Conservation (phyloP, 495 filamentous ascomycete species). For the Aspergillus carlsbadensis region DNA sequence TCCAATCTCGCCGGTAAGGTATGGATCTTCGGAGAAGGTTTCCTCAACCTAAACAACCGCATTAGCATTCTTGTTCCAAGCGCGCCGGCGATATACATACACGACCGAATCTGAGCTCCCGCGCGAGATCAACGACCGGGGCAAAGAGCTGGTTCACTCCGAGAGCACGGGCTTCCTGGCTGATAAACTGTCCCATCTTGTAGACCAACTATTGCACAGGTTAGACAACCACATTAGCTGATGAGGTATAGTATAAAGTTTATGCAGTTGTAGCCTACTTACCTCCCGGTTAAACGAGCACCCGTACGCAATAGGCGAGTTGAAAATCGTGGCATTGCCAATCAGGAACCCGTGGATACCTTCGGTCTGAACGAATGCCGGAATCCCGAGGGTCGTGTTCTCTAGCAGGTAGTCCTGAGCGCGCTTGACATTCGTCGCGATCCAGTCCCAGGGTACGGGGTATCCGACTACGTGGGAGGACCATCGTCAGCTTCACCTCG, state of each 20-base stretch:
- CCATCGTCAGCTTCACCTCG: not conserved
- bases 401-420: slow-evolving; percentile 65
- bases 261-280: not conserved
- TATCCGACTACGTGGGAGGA: slow-evolving; percentile 52
- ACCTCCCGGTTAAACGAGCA: slow-evolving; percentile 61
- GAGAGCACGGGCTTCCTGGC: slow-evolving; percentile 58
- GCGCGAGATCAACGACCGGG: slow-evolving; percentile 64
- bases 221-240: not conserved
- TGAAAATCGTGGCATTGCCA: slow-evolving; percentile 72
- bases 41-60: slow-evolving; percentile 55
- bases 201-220: slow-evolving; percentile 40
- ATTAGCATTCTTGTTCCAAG: not conserved
- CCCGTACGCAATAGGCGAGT: slow-evolving; percentile 67
- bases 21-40: slow-evolving; percentile 64
- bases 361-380: slow-evolving; percentile 69
- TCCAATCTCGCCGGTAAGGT: slow-evolving; percentile 60
- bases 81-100: slow-evolving; percentile 19
- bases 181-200: slow-evolving; percentile 62
- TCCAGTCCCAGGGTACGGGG: slow-evolving; percentile 60
- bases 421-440: slow-evolving; percentile 56
- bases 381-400: slow-evolving; percentile 64
- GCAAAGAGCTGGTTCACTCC: slow-evolving; percentile 70
- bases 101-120: slow-evolving; percentile 65
- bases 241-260: too few relatives aligned
- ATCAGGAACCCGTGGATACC: slow-evolving; percentile 69